Conservation (phyloP, 2,329 filamentous ascomycete species). For the Mycogone perniciosa region DNA sequence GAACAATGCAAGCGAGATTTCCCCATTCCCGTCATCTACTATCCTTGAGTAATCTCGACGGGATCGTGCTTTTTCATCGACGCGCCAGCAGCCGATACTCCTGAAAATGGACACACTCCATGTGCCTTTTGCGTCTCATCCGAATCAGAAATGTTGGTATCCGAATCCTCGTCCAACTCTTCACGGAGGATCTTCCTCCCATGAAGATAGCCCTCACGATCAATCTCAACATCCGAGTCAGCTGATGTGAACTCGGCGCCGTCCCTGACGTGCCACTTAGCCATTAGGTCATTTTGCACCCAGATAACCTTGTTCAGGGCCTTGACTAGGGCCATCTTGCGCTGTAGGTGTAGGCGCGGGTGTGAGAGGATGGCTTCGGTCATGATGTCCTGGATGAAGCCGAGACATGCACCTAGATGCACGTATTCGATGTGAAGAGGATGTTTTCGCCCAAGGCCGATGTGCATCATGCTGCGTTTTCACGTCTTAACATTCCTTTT, state of each 20-base stretch:
- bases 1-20: too few relatives aligned
- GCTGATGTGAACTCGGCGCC: slow-evolving; percentile 52
- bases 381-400: slow-evolving; percentile 71
- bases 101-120: slow-evolving; percentile 8
- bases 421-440: slow-evolving; percentile 75
- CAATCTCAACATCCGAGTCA: slow-evolving; percentile 43
- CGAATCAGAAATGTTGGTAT: neutral
- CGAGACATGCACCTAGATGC: slow-evolving; percentile 66
- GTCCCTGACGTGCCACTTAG: slow-evolving; percentile 72
- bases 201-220: slow-evolving; percentile 58
- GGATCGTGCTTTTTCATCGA: neutral
- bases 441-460: slow-evolving; percentile 64
- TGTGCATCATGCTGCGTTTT: slow-evolving; percentile 62
- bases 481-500: neutral
- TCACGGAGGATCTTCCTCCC: slow-evolving; percentile 53
- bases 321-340: slow-evolving; percentile 68
- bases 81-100: slow-evolving; percentile 1
- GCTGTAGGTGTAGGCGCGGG: slow-evolving; percentile 57
- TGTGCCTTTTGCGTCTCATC: neutral
- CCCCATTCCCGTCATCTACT: neutral
- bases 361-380: slow-evolving; percentile 70
- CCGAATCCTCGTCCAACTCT: neutral
- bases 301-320: slow-evolving; percentile 76
- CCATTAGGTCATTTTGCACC: slow-evolving; percentile 83
- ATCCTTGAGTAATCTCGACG: neutral